Evolutionary conservation across 2,329 filamentous ascomycete genomes (phyloP).

Genomic region (Fusarium albidum): DNA sequence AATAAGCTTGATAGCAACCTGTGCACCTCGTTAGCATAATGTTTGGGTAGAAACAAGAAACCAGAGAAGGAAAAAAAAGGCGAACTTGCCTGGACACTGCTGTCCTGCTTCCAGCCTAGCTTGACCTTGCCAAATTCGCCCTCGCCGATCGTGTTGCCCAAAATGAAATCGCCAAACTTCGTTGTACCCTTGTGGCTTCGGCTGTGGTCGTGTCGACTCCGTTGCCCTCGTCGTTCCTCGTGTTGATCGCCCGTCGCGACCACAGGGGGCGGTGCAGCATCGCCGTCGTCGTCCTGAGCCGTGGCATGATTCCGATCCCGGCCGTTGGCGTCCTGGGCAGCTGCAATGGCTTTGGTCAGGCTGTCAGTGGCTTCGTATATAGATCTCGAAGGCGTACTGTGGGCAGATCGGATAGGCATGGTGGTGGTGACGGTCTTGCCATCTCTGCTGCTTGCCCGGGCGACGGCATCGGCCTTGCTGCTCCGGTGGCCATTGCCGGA

Average conservation of each 20-base stretch:
- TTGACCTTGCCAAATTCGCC: constrained; percentile 99
- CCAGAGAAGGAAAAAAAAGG: not conserved
- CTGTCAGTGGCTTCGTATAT: constrained; percentile 82
- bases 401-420: constrained; percentile 56
- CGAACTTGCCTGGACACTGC: constrained; percentile 74
- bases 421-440: constrained; percentile 47
- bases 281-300: constrained; percentile 46
- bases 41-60: not conserved
- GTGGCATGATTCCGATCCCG: constrained; percentile 40
- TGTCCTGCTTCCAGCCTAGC: constrained; percentile 96
- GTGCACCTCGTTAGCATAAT: constrained; percentile 26
- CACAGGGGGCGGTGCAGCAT: constrained; percentile 55
- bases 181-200: constrained; percentile 69
- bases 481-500: constrained; percentile 43
- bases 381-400: constrained; percentile 59
- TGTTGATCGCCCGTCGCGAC: constrained; percentile 53
- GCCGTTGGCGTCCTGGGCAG: constrained; percentile 43
- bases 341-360: constrained; percentile 73
- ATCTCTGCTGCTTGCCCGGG: constrained; percentile 52
- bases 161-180: constrained; percentile 93
- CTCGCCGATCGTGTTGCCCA: constrained; percentile 95
- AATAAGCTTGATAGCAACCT: constrained; percentile 98
- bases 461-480: constrained; percentile 49
- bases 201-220: constrained; percentile 68
- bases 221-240: constrained; percentile 57